Evolutionary conservation across 2,329 filamentous ascomycete species (phyloP).

Genomic region (Aspergillus novofumigatus): DNA sequence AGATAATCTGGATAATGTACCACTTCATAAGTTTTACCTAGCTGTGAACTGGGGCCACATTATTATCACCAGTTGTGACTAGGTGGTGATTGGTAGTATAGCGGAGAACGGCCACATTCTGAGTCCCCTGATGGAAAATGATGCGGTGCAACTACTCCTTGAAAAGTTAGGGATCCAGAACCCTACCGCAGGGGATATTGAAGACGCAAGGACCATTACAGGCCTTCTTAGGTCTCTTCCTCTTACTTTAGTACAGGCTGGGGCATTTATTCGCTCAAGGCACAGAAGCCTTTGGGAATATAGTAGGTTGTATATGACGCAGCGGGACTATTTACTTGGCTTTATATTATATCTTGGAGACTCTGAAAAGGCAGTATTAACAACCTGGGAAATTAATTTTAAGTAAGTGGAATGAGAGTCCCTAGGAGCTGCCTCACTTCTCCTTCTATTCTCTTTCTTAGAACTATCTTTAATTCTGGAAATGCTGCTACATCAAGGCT

Average conservation of each 20-base stretch:
- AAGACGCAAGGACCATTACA: conserved; percentile 5
- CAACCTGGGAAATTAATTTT: conserved; percentile 14
- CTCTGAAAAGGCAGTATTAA: conserved; percentile 11
- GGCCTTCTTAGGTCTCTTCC: conserved; percentile 11
- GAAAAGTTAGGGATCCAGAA: conserved; percentile 7
- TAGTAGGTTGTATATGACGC: conserved; percentile 4
- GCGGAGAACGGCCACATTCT: conserved; percentile 4
- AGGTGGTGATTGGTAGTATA: conserved; percentile 1
- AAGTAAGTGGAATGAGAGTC: conserved; percentile 9
- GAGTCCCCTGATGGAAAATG: conserved; percentile 1
- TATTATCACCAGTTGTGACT: conserved; percentile 6
- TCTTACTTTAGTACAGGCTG: conserved; percentile 15
- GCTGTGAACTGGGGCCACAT: conserved; percentile 5
- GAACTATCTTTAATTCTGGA: conserved; percentile 9
- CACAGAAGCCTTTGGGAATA: conserved; percentile 11
- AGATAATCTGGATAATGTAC: conserved; percentile 3
- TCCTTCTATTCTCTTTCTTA: conserved; percentile 14
- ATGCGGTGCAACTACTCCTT: conserved; percentile 9
- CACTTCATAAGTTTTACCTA: conserved; percentile 3
- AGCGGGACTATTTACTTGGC: conserved; percentile 6
- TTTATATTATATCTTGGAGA: conserved; percentile 5
- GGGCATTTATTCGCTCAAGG: conserved; percentile 12
- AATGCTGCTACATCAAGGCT: conserved; percentile 7
- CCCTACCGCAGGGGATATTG: conserved; percentile 2
- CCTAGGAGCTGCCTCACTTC: conserved; percentile 4